Base-by-base conservation (phyloP, 768 basidiomycete species). In the Mycena leptocephala region DNA sequence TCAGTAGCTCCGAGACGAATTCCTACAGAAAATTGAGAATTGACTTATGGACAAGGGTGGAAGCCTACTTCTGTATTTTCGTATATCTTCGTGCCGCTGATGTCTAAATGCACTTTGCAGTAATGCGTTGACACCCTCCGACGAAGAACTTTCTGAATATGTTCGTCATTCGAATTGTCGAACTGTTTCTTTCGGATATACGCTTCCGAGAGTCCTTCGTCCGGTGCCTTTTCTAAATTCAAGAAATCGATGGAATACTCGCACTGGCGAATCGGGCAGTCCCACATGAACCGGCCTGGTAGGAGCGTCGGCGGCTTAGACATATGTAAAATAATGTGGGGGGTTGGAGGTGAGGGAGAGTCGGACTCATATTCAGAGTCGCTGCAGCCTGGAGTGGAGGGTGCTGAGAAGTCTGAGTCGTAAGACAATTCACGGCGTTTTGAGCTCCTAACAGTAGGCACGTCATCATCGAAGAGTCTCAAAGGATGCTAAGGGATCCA, bases 401-500 rank as follows among this genome's bases (percentile, higher is more conserved):
- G 79, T n/a, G 89, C 88, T 14, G 90, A 90, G 80, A 93, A 93
- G 78, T 93, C 92, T 0, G 90, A 86, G 79, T 90, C 91, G 76
- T 93, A 93, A 14, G 80, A 79, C 68, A 80, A 85, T 59, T 18
- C 1, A 14, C 9, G 26, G 33, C 28, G 53, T 24, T 30, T 58
- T 18, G 63, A 41, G 46, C 22, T 59, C 11, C 10, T 59, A 4
- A 20, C 18, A 43, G 28, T 5, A 48, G 46, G n/a, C 24, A 24
- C 14, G 28, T 74, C 61, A 2, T 70, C 74, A 24, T 63, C 72
- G 9, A 71, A 56, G 5, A 41, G 11, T 16, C 16, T 37, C 3
- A 37, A 59, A n/a, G 70, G 26, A 10, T 39, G 37, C 24, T 43
- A 56, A 20, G 18, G 10, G 18, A 35, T 33, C 1, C 5, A 28